Evolutionary conservation across 192 early-diverging fungal genomes (phyloP).

Genomic region (Diversispora epigaea): DNA sequence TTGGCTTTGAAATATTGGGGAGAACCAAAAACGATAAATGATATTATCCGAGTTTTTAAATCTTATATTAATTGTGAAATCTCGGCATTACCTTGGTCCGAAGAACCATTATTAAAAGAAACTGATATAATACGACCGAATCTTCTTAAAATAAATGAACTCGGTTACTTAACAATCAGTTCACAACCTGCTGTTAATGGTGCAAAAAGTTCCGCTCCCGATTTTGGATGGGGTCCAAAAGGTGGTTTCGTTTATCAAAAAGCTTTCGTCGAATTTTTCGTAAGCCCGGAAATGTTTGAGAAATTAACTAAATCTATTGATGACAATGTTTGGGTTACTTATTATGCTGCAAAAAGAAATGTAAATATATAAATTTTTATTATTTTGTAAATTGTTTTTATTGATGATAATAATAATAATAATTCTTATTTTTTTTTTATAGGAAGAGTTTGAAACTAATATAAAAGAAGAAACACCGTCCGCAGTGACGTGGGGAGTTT

Average conservation of each 20-base stretch:
- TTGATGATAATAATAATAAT: background rate
- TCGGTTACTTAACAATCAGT: conserved; percentile 90
- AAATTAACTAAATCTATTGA: conserved; percentile 68
- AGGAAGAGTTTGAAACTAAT: conserved; percentile 89
- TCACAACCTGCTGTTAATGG: conserved; percentile 97
- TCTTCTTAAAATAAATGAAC: conserved; percentile 70
- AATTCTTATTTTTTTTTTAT: conserved; percentile 9
- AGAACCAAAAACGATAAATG: conserved; percentile 60
- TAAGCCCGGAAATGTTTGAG: conserved; percentile 64
- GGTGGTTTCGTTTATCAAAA: conserved; percentile 97
- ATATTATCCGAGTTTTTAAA: conserved; percentile 78
- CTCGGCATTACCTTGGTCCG: conserved; percentile 88
- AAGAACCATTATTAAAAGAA: conserved; percentile 69
- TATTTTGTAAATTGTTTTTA: background rate
- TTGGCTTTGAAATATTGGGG: conserved; percentile 81
- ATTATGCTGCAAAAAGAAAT: conserved; percentile 81
- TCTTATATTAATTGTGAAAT: conserved; percentile 81
- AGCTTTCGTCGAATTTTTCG: conserved; percentile 96
- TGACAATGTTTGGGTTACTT: conserved; percentile 72
- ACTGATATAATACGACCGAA: conserved; percentile 68
- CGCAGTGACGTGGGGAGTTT: conserved; percentile 98
- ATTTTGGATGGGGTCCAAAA: conserved; percentile 95
- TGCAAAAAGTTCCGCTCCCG: conserved; percentile 62
- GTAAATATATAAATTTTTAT: conserved; percentile 33
- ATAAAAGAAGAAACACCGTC: conserved; percentile 82